These are phyloP conservation scores for Claviceps maximensis DNA, from an alignment of 2,329 filamentous ascomycete genomes.

Conservation along the genomic window DNA sequence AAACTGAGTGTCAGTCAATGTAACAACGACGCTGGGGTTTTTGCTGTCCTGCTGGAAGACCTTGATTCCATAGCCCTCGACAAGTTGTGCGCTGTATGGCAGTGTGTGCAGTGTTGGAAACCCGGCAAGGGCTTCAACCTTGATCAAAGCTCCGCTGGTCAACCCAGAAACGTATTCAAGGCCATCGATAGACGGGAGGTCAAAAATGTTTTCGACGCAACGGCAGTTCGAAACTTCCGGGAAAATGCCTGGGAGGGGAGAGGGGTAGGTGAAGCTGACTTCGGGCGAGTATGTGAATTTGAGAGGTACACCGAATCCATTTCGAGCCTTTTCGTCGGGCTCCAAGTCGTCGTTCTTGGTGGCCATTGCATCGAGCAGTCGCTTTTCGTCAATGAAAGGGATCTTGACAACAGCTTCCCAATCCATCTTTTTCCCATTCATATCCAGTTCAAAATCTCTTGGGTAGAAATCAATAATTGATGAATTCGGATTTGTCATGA, in stretches of 20 bases:
- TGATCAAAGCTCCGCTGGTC: constrained; percentile 72
- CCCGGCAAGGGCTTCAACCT: constrained; percentile 71
- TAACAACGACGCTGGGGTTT: constrained; percentile 93
- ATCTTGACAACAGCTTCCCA: constrained; percentile 99
- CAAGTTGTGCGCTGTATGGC: constrained; percentile 64
- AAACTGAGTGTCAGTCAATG: constrained; percentile 59
- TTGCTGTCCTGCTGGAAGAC: constrained; percentile 94
- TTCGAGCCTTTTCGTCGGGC: constrained; percentile 66
- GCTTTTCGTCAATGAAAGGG: constrained; percentile 89
- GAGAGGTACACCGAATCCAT: constrained; percentile 80
- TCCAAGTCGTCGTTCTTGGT: constrained; percentile 69
- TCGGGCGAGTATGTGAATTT: constrained; percentile 82
- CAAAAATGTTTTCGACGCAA: constrained; percentile 93
- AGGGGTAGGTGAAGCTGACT: constrained; percentile 71
- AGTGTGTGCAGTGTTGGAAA: constrained; percentile 85
- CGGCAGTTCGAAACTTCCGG: constrained; percentile 76
- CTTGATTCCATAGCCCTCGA: constrained; percentile 67
- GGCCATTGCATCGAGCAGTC: constrained; percentile 73
- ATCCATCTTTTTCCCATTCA: constrained; percentile 99
- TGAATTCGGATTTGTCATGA: constrained; percentile 84
- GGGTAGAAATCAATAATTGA: constrained; percentile 98
- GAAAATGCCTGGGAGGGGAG: constrained; percentile 78
- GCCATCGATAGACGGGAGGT: constrained; percentile 83
- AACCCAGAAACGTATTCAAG: constrained; percentile 74
- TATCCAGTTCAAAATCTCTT: constrained; percentile 90